These are phyloP conservation scores for Naganishia kalamii DNA, from an alignment of 768 basidiomycete species.

Conservation along the genomic window DNA sequence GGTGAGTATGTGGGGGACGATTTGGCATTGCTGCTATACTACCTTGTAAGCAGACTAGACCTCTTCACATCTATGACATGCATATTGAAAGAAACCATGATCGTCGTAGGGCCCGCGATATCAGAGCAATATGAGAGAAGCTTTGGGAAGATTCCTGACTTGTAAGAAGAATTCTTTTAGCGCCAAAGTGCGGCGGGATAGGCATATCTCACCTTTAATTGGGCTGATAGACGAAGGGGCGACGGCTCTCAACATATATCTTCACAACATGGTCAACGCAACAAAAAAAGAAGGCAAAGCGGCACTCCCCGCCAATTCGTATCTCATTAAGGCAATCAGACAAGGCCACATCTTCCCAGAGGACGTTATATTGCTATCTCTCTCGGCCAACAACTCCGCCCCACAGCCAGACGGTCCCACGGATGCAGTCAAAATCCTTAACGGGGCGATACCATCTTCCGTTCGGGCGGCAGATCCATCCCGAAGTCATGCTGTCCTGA, in stretches of 20 bases:
- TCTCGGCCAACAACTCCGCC: slow-evolving; percentile 18
- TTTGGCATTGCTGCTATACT: slow-evolving; percentile 39
- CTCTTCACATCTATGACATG: not conserved
- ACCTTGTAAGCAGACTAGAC: slow-evolving; percentile 34
- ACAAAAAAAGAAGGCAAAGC: slow-evolving; percentile 37
- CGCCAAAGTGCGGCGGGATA: not conserved
- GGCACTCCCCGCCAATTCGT: slow-evolving; percentile 33
- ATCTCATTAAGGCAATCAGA: slow-evolving; percentile 41
- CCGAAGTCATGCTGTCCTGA: slow-evolving; percentile 27
- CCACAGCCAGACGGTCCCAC: not conserved
- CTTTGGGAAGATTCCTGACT: slow-evolving; percentile 43
- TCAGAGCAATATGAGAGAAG: slow-evolving; percentile 41
- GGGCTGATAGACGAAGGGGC: slow-evolving; percentile 41
- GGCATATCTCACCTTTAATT: not conserved
- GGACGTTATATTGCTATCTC: slow-evolving; percentile 36
- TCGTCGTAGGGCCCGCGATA: slow-evolving; percentile 46
- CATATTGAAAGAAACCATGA: no score
- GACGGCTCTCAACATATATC: slow-evolving; percentile 43
- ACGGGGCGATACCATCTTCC: slow-evolving; percentile 35
- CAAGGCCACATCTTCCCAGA: slow-evolving; percentile 36
- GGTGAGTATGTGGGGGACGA: slow-evolving; percentile 43
- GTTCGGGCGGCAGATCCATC: slow-evolving; percentile 29
- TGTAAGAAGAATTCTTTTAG: slow-evolving; percentile 28
- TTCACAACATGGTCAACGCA: slow-evolving; percentile 35
- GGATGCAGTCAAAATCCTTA: slow-evolving; percentile 11